Conservation (phyloP, 495 filamentous ascomycete species). For the Geoglossum glabrum region DNA sequence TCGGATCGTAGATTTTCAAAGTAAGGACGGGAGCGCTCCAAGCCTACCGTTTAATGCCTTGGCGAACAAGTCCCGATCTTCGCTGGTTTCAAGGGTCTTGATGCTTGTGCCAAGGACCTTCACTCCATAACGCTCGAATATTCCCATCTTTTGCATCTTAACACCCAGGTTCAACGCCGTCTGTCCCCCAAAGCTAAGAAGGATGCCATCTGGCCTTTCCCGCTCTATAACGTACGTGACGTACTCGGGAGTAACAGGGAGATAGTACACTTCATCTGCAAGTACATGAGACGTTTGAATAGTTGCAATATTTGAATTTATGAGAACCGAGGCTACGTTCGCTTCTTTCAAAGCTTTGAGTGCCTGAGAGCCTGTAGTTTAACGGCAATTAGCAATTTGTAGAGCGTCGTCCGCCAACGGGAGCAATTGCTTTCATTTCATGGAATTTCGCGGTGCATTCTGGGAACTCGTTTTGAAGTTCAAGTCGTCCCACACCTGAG, state of each 20-base stretch:
- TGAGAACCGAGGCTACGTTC: constrained; percentile 78
- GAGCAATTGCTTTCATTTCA: neutral
- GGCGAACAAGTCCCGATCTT: constrained; percentile 89
- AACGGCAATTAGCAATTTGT: neutral
- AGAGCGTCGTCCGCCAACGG: neutral
- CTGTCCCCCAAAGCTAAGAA: constrained; percentile 91
- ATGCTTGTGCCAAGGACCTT: constrained; percentile 88
- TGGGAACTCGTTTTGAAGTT: too few relatives aligned
- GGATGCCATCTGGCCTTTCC: constrained; percentile 85
- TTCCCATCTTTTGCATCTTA: constrained; percentile 87
- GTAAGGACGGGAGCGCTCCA: neutral
- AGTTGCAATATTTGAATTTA: constrained; percentile 97
- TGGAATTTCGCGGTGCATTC: neutral
- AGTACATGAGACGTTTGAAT: constrained; percentile 97
- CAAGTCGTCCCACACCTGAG: too few relatives aligned
- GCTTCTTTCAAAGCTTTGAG: constrained; percentile 69
- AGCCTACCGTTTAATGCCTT: constrained; percentile 43
- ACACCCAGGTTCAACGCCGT: constrained; percentile 92
- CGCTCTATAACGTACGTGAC: constrained; percentile 89
- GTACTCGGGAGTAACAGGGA: constrained; percentile 91
- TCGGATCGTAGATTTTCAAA: neutral
- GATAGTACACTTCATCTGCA: constrained; percentile 94
- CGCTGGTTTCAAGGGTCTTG: constrained; percentile 80
- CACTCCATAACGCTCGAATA: constrained; percentile 88
- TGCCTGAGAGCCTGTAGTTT: constrained; percentile 6